Percentiles rank a stretch among this genome's conserved stretches.
Conservation (phyloP, 306 rosid genomes). For the Canavalia gladiata region DNA sequence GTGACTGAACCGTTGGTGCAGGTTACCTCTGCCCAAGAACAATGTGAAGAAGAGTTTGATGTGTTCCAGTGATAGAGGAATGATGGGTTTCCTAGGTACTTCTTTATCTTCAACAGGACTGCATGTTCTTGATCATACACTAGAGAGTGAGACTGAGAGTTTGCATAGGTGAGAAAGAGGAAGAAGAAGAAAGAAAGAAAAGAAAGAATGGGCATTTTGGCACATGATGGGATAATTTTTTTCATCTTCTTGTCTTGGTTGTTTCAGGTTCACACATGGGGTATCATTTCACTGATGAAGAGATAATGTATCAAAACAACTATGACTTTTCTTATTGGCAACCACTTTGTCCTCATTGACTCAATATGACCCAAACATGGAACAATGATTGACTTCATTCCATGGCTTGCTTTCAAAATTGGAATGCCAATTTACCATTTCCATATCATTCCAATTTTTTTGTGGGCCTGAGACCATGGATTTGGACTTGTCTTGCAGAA, state of each 20-base stretch:
- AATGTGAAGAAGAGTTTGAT: conserved; percentile 61
- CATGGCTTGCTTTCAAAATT: conserved; percentile 42
- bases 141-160: conserved; percentile 55
- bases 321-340: background rate
- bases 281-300: conserved; percentile 27
- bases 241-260: conserved; percentile 51
- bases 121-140: conserved; percentile 61
- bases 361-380: conserved; percentile 17
- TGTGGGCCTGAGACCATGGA: conserved; percentile 3
- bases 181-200: conserved; percentile 37
- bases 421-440: conserved; percentile 18
- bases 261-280: conserved; percentile 10
- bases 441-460: background rate
- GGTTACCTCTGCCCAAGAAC: conserved; percentile 65
- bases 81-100: conserved; percentile 56
- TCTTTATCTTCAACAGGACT: conserved; percentile 58
- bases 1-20: conserved; percentile 68
- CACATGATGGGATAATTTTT: background rate
- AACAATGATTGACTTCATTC: conserved; percentile 9
- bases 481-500: conserved; percentile 7
- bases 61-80: conserved; percentile 59
- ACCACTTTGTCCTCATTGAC: background rate
- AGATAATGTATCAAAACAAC: background rate
- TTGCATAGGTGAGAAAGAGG: conserved; percentile 46
- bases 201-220: conserved; percentile 12